These are phyloP conservation scores for Cerioporus squamosus DNA, from an alignment of 1,284 basidiomycete genomes.

Conservation along the genomic window DNA sequence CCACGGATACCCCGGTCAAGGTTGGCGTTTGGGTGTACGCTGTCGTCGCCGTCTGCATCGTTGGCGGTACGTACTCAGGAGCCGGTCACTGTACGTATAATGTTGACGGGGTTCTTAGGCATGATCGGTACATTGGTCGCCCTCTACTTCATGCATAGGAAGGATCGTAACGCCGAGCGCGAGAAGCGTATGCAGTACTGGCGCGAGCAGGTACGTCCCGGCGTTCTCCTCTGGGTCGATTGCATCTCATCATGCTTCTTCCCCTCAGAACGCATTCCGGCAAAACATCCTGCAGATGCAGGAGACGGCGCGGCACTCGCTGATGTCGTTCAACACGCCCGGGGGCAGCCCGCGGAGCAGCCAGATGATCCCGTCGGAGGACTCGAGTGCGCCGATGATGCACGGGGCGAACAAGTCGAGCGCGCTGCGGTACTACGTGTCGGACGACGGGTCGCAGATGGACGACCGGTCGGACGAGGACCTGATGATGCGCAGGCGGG, in stretches of 20 bases:
- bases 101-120: slow-evolving; percentile 43
- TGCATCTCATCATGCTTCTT: neutral
- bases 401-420: slow-evolving; percentile 53
- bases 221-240: neutral
- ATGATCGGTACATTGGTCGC: slow-evolving; percentile 71
- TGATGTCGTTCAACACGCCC: slow-evolving; percentile 48
- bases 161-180: slow-evolving; percentile 73
- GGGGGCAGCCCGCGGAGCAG: slow-evolving; percentile 48
- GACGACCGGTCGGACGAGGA: slow-evolving; percentile 31
- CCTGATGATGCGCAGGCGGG: slow-evolving; percentile 28
- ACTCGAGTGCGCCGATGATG: slow-evolving; percentile 57
- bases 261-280: slow-evolving; percentile 67
- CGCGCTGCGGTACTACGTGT: slow-evolving; percentile 57
- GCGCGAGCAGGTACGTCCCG: slow-evolving; percentile 72
- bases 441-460: slow-evolving; percentile 48
- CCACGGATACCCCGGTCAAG: slow-evolving; percentile 65
- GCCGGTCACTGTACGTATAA: neutral
- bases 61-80: slow-evolving; percentile 56
- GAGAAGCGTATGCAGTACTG: slow-evolving; percentile 86
- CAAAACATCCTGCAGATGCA: slow-evolving; percentile 80
- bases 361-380: slow-evolving; percentile 51
- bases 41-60: slow-evolving; percentile 73
- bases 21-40: slow-evolving; percentile 74
- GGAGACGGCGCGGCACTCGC: slow-evolving; percentile 67
- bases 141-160: slow-evolving; percentile 73